Conservation (phyloP, 2,329 filamentous ascomycete species). For the Fusarium torulosum region DNA sequence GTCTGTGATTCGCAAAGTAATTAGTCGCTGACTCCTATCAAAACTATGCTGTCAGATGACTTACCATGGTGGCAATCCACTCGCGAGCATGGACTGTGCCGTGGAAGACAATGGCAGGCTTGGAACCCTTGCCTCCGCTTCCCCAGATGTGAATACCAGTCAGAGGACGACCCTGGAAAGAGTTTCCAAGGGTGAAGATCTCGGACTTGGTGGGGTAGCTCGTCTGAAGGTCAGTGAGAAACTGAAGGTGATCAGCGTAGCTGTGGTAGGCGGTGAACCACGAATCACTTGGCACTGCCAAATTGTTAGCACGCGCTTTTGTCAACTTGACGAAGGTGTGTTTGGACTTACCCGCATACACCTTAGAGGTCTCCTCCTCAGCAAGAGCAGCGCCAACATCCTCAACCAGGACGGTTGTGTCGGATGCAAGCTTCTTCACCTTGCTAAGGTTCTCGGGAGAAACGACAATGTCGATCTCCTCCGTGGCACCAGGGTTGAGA, state of each 20-base stretch:
- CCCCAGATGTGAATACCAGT: constrained; percentile 40
- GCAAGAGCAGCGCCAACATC: constrained; percentile 35
- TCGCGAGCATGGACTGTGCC: constrained; percentile 38
- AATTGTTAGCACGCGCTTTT: background rate
- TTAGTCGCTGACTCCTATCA: rapidly evolving
- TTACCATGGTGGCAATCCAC: constrained; percentile 36
- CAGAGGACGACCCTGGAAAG: constrained; percentile 28
- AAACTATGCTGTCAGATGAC: background rate
- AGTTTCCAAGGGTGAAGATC: constrained; percentile 29
- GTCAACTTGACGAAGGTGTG: background rate
- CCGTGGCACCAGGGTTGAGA: constrained; percentile 29
- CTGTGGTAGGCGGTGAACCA: constrained; percentile 39
- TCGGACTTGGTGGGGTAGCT: constrained; percentile 32
- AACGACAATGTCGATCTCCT: constrained; percentile 33
- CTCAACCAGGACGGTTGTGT: constrained; percentile 32
- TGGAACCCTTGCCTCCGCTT: constrained; percentile 38
- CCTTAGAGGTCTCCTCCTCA: constrained; percentile 19
- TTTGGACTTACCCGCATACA: constrained; percentile 21
- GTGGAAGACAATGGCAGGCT: constrained; percentile 35
- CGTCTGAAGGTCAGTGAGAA: constrained; percentile 29
- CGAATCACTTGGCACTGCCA: constrained; percentile 21
- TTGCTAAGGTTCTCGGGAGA: constrained; percentile 35
- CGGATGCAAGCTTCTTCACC: constrained; percentile 25
- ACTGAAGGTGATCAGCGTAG: constrained; percentile 32
- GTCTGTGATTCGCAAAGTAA: background rate